Conservation (phyloP, 768 basidiomycete species). For the Gautieria morchelliformis region DNA sequence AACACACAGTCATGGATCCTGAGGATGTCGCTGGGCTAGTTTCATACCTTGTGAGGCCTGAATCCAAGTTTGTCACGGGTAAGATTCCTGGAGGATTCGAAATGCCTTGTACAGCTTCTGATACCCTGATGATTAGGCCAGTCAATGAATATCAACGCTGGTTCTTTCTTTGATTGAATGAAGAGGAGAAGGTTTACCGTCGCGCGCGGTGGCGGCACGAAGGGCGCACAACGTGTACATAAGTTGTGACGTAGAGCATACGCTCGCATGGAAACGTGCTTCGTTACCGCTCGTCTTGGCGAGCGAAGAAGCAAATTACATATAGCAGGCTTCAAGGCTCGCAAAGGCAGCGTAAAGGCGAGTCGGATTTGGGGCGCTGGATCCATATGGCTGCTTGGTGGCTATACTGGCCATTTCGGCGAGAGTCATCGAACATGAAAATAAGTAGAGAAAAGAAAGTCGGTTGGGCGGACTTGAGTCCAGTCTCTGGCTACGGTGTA, state of each 20-base stretch:
- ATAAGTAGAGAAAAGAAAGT: no score
- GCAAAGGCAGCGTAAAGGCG: constrained; percentile 41
- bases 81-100: not conserved
- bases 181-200: not conserved
- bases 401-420: no score
- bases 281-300: not conserved
- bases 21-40: constrained; percentile 14
- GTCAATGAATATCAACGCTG: constrained; percentile 4
- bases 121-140: not conserved
- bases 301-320: constrained; percentile 53
- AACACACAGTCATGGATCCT: not conserved
- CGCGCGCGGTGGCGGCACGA: no score
- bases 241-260: no score
- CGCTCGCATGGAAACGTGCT: no score
- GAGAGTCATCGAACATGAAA: no score
- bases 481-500: no score
- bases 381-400: no score
- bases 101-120: not conserved
- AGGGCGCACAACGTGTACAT: no score
- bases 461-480: no score
- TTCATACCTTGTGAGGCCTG: constrained; percentile 15
- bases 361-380: constrained; percentile 25
- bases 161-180: constrained; percentile 1
- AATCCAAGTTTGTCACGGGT: constrained; percentile 14
- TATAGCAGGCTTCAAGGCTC: constrained; percentile 69